Evolutionary conservation across 1,284 basidiomycete genomes (phyloP).

Genomic region (Ceratobasidium sp.): DNA sequence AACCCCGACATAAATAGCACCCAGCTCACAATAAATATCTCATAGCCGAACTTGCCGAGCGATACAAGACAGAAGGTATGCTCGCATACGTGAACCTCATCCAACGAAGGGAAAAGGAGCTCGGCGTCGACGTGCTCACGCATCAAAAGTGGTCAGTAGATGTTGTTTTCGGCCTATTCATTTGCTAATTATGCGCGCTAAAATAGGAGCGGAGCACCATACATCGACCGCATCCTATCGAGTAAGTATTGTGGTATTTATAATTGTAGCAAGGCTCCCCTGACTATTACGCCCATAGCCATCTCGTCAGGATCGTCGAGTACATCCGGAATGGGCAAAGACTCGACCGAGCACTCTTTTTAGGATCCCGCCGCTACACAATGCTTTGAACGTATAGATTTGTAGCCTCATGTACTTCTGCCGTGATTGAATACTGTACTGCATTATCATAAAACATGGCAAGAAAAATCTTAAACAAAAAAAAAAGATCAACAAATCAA

Average conservation of each 20-base stretch:
- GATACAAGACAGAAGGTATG: slow-evolving; percentile 88
- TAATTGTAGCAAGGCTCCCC: slow-evolving; percentile 43
- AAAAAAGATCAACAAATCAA: slow-evolving; percentile 1
- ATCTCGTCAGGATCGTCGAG: slow-evolving; percentile 86
- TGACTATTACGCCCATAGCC: slow-evolving; percentile 53
- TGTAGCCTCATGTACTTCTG: not conserved
- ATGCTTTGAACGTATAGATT: not conserved
- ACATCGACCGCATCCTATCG: slow-evolving; percentile 82
- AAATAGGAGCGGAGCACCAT: slow-evolving; percentile 84
- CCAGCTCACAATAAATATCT: slow-evolving; percentile 50
- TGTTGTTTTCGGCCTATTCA: slow-evolving; percentile 6
- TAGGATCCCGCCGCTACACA: slow-evolving; percentile 53
- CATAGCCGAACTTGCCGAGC: slow-evolving; percentile 78
- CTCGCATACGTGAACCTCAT: slow-evolving; percentile 87
- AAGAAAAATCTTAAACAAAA: slow-evolving; percentile 6
- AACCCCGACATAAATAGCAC: slow-evolving; percentile 45
- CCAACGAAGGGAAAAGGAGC: slow-evolving; percentile 88
- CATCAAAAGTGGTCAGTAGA: slow-evolving; percentile 85
- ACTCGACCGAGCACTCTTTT: slow-evolving; percentile 88
- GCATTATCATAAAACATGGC: slow-evolving; percentile 42
- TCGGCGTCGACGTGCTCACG: slow-evolving; percentile 92
- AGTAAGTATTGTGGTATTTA: slow-evolving; percentile 60
- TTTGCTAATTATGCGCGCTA: slow-evolving; percentile 22
- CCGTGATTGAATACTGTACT: slow-evolving; percentile 21
- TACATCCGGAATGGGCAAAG: slow-evolving; percentile 82